phyloP scores from a whole-genome alignment of 2,329 filamentous ascomycete genomes.

The Blastomyces emzantsi region DNA sequence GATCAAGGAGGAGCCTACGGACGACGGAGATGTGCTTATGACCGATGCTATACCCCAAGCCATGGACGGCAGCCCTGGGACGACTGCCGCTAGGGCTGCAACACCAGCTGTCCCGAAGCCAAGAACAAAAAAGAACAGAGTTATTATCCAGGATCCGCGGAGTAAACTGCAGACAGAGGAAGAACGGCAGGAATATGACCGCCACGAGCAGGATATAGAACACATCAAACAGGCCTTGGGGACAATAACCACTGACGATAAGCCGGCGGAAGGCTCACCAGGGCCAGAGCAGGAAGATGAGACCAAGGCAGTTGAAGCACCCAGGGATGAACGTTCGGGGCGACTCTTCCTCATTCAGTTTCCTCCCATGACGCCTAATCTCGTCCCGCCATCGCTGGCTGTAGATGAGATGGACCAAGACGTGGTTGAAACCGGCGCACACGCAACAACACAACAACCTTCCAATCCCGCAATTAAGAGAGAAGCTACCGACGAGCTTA shows the following conservation, averaged over 20 bases:
- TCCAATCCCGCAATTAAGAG: conserved; percentile 10
- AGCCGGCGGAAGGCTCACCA: conserved; percentile 17
- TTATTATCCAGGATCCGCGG: conserved; percentile 23
- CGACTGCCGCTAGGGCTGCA: background rate
- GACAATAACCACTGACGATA: conserved; percentile 10
- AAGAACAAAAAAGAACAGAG: conserved; percentile 17
- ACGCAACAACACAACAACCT: conserved; percentile 2
- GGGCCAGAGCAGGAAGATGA: conserved; percentile 17
- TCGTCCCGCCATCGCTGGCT: conserved; percentile 33
- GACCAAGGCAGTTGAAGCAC: conserved; percentile 20
- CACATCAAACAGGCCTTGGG: conserved; percentile 32
- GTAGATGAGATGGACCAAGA: conserved; percentile 18
- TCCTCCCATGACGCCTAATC: conserved; percentile 52
- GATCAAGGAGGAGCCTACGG: conserved; percentile 48
- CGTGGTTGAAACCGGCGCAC: conserved; percentile 20
- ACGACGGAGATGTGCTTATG: conserved; percentile 40
- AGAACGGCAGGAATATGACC: conserved; percentile 36
- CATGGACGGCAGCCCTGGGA: conserved; percentile 17
- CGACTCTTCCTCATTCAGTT: conserved; percentile 57
- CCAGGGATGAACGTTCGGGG: conserved; percentile 40
- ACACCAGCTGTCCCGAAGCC: conserved; percentile 4
- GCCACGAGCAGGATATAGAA: conserved; percentile 33
- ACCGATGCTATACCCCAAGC: conserved; percentile 25
- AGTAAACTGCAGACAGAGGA: conserved; percentile 34
- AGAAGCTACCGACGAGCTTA: background rate